Percentiles rank a stretch among this genome's conserved stretches.
phyloP scores from a whole-genome alignment of 192 early-diverging fungal genomes.

The Lunasporangiospora selenospora region DNA sequence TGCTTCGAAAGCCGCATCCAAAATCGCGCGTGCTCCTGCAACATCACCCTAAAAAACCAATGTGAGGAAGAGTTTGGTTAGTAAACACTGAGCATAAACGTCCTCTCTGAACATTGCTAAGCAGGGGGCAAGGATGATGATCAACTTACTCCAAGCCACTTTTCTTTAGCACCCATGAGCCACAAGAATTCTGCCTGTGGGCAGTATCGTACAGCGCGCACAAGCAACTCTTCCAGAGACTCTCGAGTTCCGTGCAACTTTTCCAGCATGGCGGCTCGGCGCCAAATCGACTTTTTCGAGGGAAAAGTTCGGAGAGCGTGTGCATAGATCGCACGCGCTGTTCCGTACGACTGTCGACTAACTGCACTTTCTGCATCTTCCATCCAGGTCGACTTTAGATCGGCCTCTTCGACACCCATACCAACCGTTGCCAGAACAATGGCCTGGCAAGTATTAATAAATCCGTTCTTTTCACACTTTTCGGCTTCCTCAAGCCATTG shows the following conservation, averaged over 20 bases:
- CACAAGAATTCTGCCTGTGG: constrained; percentile 94
- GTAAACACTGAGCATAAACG: not conserved
- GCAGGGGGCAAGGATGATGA: too few relatives aligned
- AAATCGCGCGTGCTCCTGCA: constrained; percentile 79
- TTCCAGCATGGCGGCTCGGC: constrained; percentile 85
- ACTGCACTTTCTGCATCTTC: constrained; percentile 87
- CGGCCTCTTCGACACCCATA: constrained; percentile 80
- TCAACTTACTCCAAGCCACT: constrained; percentile 73
- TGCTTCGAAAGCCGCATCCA: constrained; percentile 87
- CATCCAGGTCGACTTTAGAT: constrained; percentile 83
- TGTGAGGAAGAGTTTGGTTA: not conserved
- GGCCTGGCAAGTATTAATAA: constrained; percentile 78
- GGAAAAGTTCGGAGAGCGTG: constrained; percentile 82
- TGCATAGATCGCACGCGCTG: constrained; percentile 89
- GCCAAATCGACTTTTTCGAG: constrained; percentile 83
- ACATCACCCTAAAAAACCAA: constrained; percentile 65
- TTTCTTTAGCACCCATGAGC: constrained; percentile 97
- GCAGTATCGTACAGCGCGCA: constrained; percentile 86
- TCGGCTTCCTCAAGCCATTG: constrained; percentile 92
- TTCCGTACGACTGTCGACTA: constrained; percentile 65
- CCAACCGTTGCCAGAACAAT: constrained; percentile 83
- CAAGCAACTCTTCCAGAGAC: constrained; percentile 77
- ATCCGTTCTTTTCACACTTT: constrained; percentile 80
- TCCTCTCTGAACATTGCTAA: too few relatives aligned
- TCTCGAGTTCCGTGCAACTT: constrained; percentile 80